A percentile compares a stretch with the other conserved stretches of the same genome.
phyloP scores from a whole-genome alignment of 2,329 filamentous ascomycete genomes.

The Apiospora phragmitis region DNA sequence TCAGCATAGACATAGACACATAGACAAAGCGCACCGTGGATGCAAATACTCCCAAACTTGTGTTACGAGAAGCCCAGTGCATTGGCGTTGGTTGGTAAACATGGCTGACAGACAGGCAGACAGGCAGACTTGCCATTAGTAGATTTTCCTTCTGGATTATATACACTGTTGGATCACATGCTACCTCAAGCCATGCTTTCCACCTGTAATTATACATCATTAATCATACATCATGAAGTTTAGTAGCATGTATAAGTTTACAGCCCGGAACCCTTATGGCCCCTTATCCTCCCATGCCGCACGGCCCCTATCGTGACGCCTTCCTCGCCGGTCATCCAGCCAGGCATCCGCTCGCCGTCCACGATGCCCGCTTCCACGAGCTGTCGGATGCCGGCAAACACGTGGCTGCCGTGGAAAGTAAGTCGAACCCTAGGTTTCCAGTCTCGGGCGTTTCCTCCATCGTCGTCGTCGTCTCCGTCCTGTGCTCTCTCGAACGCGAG shows the following conservation, averaged over 20 bases:
- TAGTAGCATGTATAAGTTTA: constrained; percentile 24
- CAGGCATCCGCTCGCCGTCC: constrained; percentile 77
- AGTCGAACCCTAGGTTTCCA: constrained; percentile 65
- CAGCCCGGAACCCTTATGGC: constrained; percentile 56
- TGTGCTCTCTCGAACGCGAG: constrained; percentile 22
- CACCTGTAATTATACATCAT: not conserved
- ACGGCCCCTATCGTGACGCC: constrained; percentile 75
- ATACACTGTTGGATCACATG: not conserved
- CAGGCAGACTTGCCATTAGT: not conserved
- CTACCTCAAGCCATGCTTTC: not conserved
- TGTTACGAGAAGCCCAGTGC: not conserved
- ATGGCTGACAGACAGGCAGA: not conserved
- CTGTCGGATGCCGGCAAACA: constrained; percentile 78
- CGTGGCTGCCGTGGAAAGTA: constrained; percentile 72
- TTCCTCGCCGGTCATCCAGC: constrained; percentile 89
- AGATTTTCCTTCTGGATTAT: not conserved
- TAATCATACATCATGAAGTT: constrained; percentile 4
- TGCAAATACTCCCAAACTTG: not conserved
- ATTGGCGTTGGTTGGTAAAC: not conserved
- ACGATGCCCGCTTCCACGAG: constrained; percentile 76
- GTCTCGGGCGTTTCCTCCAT: constrained; percentile 26
- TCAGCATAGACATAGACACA: constrained; percentile 13
- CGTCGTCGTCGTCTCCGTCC: constrained; percentile 25
- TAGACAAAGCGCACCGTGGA: not conserved
- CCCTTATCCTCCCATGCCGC: constrained; percentile 63